These are phyloP conservation scores for Vaccinium myrtillus DNA, from an alignment of 148 eudicot species.

Conservation along the genomic window DNA sequence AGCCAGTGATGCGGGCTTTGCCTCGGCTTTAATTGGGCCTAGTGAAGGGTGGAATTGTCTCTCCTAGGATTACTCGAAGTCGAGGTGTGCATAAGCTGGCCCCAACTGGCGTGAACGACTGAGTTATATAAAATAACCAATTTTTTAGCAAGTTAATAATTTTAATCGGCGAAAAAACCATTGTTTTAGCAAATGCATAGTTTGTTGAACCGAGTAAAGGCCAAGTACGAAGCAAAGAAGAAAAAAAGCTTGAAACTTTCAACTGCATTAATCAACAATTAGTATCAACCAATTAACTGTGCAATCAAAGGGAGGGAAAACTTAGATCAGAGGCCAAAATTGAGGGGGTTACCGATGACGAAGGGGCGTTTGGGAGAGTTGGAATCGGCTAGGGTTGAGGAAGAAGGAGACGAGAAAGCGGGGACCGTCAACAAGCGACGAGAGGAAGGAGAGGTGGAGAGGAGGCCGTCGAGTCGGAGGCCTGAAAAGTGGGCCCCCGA, in stretches of 20 bases:
- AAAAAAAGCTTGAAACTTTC: neutral
- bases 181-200: no score
- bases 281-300: neutral
- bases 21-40: no score
- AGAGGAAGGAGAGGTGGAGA: slow-evolving; percentile 36
- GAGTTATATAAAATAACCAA: neutral
- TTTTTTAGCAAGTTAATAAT: neutral
- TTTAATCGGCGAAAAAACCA: neutral
- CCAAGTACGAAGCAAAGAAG: neutral
- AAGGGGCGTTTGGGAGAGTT: slow-evolving; percentile 56
- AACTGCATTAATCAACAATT: neutral
- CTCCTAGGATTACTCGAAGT: no score
- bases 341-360: slow-evolving; percentile 60
- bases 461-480: slow-evolving; percentile 64
- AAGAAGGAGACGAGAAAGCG: neutral
- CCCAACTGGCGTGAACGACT: no score
- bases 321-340: neutral
- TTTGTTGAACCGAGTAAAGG: no score
- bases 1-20: no score
- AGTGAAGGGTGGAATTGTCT: no score
- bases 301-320: neutral
- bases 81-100: no score
- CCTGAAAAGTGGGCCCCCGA: slow-evolving; percentile 94
- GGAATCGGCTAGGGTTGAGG: slow-evolving; percentile 30
- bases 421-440: slow-evolving; percentile 34